phyloP scores from a whole-genome alignment of 2,329 filamentous ascomycete species.

The Penicillium sp. region DNA sequence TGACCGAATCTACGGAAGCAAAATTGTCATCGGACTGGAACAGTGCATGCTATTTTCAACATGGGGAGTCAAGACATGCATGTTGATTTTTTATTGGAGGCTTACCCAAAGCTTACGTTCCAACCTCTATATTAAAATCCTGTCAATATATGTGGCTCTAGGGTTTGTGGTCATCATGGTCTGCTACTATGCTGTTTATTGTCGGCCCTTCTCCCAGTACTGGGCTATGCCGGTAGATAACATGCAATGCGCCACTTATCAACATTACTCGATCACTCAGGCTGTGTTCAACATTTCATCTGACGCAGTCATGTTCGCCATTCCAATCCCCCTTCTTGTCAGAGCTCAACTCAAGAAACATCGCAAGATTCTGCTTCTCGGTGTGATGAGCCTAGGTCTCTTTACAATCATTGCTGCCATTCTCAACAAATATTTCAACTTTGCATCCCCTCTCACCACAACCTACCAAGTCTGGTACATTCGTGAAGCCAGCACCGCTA shows the following conservation, averaged over 20 bases:
- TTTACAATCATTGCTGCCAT: conserved; percentile 48
- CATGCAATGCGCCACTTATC: conserved; percentile 43
- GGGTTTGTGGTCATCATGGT: conserved; percentile 51
- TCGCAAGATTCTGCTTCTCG: conserved; percentile 36
- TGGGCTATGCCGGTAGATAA: conserved; percentile 49
- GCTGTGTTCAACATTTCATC: conserved; percentile 48
- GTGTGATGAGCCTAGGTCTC: conserved; percentile 40
- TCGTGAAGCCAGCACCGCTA: conserved; percentile 40
- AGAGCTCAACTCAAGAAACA: conserved; percentile 34
- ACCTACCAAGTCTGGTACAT: conserved; percentile 47
- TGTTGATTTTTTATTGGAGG: conserved; percentile 51
- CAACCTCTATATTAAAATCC: conserved; percentile 39
- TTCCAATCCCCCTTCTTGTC: conserved; percentile 40
- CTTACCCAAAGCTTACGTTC: conserved; percentile 43
- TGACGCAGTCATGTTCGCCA: conserved; percentile 40
- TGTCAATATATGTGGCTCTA: conserved; percentile 44
- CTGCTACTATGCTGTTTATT: conserved; percentile 51
- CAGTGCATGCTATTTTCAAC: conserved; percentile 51
- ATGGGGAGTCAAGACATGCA: conserved; percentile 53
- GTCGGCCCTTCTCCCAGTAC: conserved; percentile 51
- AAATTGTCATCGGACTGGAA: conserved; percentile 51
- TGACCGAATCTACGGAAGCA: conserved; percentile 48
- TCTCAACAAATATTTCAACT: conserved; percentile 50
- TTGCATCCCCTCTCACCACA: conserved; percentile 36
- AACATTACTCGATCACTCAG: conserved; percentile 43